Percentiles rank a stretch among this genome's conserved stretches.
phyloP scores from a whole-genome alignment of 2,329 filamentous ascomycete species.

The Exutisphaerella laricina region DNA sequence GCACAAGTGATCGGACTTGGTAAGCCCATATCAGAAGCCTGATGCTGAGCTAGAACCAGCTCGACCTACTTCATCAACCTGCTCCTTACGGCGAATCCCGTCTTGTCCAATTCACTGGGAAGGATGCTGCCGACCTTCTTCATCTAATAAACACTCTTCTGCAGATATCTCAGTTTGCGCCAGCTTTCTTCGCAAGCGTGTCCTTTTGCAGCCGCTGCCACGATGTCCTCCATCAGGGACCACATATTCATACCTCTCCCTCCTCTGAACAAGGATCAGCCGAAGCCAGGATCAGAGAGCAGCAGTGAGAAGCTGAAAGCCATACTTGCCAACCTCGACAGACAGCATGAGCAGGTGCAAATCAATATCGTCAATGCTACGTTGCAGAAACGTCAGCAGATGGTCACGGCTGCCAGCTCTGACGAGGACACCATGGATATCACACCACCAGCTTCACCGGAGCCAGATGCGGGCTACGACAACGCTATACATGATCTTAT shows the following conservation, averaged over 20 bases:
- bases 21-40: too few species aligned
- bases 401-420: background rate
- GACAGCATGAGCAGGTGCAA: slow-evolving; percentile 17
- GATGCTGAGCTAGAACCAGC: too few species aligned
- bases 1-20: too few species aligned
- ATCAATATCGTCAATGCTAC: slow-evolving; percentile 18
- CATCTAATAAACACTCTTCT: too few species aligned
- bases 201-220: too few species aligned
- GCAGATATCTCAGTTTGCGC: too few species aligned
- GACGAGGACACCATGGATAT: background rate
- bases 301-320: slow-evolving; percentile 17
- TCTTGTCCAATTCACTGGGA: too few species aligned
- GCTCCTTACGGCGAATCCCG: too few species aligned
- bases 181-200: too few species aligned
- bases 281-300: slow-evolving; percentile 7
- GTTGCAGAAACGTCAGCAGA: slow-evolving; percentile 5
- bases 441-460: background rate
- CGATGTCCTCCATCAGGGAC: too few species aligned
- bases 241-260: slow-evolving; percentile 21
- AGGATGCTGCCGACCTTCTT: too few species aligned
- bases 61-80: too few species aligned
- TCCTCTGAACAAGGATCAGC: slow-evolving; percentile 12
- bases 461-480: background rate
- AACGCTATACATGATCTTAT: slow-evolving; percentile 8
- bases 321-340: slow-evolving; percentile 25